Evolutionary conservation across 1,284 basidiomycete genomes (phyloP), one percentile per base, ranked within the genome.

Genomic region (Cutaneotrichosporon mucoides): DNA sequence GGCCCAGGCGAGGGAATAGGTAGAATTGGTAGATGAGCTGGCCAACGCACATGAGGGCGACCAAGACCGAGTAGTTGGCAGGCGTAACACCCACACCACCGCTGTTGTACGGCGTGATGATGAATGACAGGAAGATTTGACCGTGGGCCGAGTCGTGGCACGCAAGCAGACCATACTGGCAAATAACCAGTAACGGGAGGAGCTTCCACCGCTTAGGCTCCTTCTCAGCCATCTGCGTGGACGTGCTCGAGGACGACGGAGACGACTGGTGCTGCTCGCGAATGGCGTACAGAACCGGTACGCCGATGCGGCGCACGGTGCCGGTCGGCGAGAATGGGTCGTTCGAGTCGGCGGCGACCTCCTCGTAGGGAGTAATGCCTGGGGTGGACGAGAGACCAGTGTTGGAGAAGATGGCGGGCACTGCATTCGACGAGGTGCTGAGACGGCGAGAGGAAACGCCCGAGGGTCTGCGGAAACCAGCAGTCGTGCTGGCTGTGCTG

Each of bases 11-110:
- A 0, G 77, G 77, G 58, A 79, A 79, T 6, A 78, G 69, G 66
- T 75, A 77, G 66, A 79, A 79, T 66, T 79, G 77, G 61, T 77
- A 79, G 58, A 73, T 65, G 6, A 79, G 68, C 61, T 79, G 79
- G 58, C 71, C 78, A 36, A 73, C 55, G 53, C 79, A 79, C 79
- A 79, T 79, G 54, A 77, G 62, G 8, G 79, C 77, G 55, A 79
- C 73, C 37, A 79, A 67, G 50, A 76, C 63, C 7, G 77, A 78
- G 68, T 79, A 79, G 54, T 74, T 69, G 15, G 77, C 76, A 0
- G 79, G 79, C 42, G 72, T 73, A n/a, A 79, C 72, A 6, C 79
- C 79, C 35, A 79, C 67, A 41, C 79, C 79, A 5, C 79, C 79
- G 4, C 73, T 73, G 47, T 64, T 61, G 64, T 76, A 78, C 5